Base-by-base conservation (phyloP, 2,329 filamentous ascomycete genomes). In the Zelopaecilomyces penicillatus region DNA sequence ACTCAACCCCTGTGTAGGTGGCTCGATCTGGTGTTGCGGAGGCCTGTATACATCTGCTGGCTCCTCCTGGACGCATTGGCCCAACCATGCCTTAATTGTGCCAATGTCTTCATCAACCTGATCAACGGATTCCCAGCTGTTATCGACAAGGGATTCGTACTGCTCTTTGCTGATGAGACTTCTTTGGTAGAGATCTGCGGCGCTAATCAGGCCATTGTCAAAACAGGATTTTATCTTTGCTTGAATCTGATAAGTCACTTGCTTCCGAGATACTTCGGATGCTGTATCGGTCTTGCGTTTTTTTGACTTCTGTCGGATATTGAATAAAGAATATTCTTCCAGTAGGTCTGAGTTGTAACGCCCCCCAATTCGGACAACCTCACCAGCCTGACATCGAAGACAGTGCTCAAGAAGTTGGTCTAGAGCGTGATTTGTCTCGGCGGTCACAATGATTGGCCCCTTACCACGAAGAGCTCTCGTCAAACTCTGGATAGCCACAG, bases 401-500 rank as follows among this genome's bases (percentile, higher is more conserved):
- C 88, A 71, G 44, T 83, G 78, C 1, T 68, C 65, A 0, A 95
- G 68, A 0, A 96, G 69, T 57, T 95, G 89, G 54, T 96, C 89
- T 0, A 95, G 67, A 0, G 89, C 89, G 62, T 95, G 88, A 47
- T 96, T 96, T 0, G 89, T 96, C 55, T 95, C 88, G 6, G 87
- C 88, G 0, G 88, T 77, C 4, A 95, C 71, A 19, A 95, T 73
- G 30, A 96, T 81, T 0, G 86, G 86, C 6, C 81, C 74, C 3
- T 38, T 34, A 10, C 37, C 38, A 46, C 83, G 78, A 43, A 90
- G 67, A 1, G 83, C 70, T 39, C 76, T 78, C 2, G 63, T 41
- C 3, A 55, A 50, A 30, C 58, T 63, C 10, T 61, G 52, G 7
- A 96, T 61, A 0, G 84, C 83, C 28, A 81, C 67, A 2, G 91